Percentiles rank a stretch among this genome's conserved stretches.
Evolutionary conservation across 164 flowering plant species (phyloP).

Genomic region (Protea cynaroides): DNA sequence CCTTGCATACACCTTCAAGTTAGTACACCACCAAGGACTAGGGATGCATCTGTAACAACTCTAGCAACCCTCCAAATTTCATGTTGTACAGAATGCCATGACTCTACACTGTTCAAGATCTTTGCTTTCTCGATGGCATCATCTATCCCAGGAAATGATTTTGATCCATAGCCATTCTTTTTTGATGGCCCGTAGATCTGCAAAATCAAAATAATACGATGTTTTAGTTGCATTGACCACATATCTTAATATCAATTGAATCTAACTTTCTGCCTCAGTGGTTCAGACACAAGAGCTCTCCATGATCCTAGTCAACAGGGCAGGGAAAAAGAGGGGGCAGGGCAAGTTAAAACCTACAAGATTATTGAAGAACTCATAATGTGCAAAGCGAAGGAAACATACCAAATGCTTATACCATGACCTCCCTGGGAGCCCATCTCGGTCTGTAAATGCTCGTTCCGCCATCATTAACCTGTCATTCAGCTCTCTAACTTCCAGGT

Average conservation of each 20-base stretch:
- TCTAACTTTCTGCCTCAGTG: too few relatives aligned
- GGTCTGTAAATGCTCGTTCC: conserved; percentile 68
- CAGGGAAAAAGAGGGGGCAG: too few relatives aligned
- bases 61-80: conserved; percentile 73
- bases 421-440: conserved; percentile 53
- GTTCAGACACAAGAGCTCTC: background rate
- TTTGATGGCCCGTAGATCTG: conserved; percentile 67
- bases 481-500: conserved; percentile 43
- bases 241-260: background rate
- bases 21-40: conserved; percentile 46
- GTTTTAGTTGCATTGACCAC: background rate
- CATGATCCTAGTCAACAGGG: too few relatives aligned
- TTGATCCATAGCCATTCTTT: conserved; percentile 59
- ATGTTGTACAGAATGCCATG: conserved; percentile 60
- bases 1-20: conserved; percentile 26
- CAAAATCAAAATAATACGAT: background rate
- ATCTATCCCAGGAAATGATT: conserved; percentile 59
- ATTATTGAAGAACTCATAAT: background rate
- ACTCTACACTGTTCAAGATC: conserved; percentile 32
- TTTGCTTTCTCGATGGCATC: conserved; percentile 54
- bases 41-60: conserved; percentile 53
- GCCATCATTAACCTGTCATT: conserved; percentile 79
- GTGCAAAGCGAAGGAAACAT: conserved; percentile 16
- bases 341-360: background rate
- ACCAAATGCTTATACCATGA: conserved; percentile 83